Evolutionary conservation across 805 yeast genomes (phyloP).

Genomic region (Ogataea nakhonphanomensis): DNA sequence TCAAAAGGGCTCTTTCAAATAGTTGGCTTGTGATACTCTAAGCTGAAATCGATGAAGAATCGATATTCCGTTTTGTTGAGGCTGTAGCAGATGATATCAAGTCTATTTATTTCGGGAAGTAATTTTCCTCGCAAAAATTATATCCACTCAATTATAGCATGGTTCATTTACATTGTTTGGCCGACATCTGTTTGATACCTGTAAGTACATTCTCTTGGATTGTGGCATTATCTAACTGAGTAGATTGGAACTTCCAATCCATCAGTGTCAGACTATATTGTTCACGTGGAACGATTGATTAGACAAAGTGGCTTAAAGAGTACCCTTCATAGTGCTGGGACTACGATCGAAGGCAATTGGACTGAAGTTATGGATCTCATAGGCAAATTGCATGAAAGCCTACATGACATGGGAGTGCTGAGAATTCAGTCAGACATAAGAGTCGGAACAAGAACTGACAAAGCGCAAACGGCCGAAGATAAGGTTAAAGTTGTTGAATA

Average conservation of each 20-base stretch:
- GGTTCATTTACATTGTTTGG: constrained; percentile 63
- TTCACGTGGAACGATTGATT: constrained; percentile 63
- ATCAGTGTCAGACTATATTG: constrained; percentile 78
- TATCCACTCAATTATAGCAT: constrained; percentile 5
- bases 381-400: constrained; percentile 70
- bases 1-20: too few species aligned
- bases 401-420: constrained; percentile 69
- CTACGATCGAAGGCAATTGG: constrained; percentile 89
- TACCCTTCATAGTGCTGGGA: constrained; percentile 86
- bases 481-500: constrained; percentile 63
- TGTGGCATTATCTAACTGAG: neutral
- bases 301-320: constrained; percentile 59
- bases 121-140: too few species aligned
- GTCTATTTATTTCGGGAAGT: too few species aligned
- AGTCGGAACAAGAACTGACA: constrained; percentile 81
- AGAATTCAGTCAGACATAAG: constrained; percentile 85
- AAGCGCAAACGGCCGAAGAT: constrained; percentile 66
- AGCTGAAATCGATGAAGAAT: too few species aligned
- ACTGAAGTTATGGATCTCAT: constrained; percentile 75
- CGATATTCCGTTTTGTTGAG: too few species aligned
- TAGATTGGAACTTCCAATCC: constrained; percentile 75
- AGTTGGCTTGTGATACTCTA: too few species aligned
- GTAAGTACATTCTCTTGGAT: constrained; percentile 36
- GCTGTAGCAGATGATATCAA: too few species aligned
- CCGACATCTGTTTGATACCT: constrained; percentile 85